Conservation (phyloP, 1,139 yeast species). For the Hyphopichia burtonii region DNA sequence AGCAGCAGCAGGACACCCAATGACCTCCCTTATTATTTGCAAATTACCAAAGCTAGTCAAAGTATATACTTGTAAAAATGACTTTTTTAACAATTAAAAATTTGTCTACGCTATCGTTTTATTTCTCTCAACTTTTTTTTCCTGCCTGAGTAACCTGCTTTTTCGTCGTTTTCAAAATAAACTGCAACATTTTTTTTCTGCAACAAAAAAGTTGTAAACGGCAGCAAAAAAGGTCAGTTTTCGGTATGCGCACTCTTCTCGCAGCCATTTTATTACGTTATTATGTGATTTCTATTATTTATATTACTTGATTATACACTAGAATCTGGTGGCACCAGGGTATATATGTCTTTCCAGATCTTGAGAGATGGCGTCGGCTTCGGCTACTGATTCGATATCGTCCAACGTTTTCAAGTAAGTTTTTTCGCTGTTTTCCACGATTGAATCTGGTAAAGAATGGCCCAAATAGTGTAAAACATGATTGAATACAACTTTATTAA, state of each 20-base stretch:
- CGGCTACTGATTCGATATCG: background rate
- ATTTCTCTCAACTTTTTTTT: background rate
- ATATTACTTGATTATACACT: too few species aligned
- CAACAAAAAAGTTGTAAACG: conserved; percentile 2
- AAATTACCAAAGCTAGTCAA: too few species aligned
- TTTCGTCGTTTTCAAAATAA: background rate
- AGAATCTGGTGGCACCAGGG: background rate
- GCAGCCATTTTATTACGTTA: too few species aligned
- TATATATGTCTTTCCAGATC: background rate
- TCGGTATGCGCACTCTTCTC: background rate
- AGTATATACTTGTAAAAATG: too few species aligned
- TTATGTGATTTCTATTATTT: too few species aligned
- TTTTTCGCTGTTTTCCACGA: background rate
- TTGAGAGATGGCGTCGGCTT: background rate
- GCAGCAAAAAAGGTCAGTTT: background rate
- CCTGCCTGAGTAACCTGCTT: background rate
- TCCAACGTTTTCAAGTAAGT: background rate
- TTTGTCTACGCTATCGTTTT: background rate
- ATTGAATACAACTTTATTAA: conserved; percentile 41
- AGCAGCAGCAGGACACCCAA: too few species aligned
- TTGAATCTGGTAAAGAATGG: conserved; percentile 8
- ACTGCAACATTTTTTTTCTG: background rate
- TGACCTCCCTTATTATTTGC: too few species aligned
- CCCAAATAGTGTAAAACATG: conserved; percentile 49
- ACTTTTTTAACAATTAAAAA: too few species aligned